These are phyloP conservation scores for Fusarium sp. DNA, from an alignment of 2,329 filamentous ascomycete species.

Conservation along the genomic window DNA sequence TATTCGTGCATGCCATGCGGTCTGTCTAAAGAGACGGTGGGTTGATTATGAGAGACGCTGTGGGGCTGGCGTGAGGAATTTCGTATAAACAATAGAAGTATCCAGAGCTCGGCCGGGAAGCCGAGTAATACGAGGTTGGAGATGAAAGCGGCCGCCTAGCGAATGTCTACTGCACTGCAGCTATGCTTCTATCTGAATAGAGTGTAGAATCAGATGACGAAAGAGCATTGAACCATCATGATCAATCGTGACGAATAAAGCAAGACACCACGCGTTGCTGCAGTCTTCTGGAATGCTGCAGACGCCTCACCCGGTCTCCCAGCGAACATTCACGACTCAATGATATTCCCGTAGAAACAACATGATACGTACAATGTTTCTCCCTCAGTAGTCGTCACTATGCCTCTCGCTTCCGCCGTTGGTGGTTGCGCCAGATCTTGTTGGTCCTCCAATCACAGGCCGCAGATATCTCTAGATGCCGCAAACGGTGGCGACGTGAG, in stretches of 20 bases:
- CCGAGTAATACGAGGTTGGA: slow-evolving; percentile 20
- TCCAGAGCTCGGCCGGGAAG: slow-evolving; percentile 19
- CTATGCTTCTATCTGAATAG: background rate
- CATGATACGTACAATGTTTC: slow-evolving; percentile 6
- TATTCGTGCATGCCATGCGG: slow-evolving; percentile 43
- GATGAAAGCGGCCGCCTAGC: background rate
- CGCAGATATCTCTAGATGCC: slow-evolving; percentile 12
- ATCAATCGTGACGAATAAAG: slow-evolving; percentile 8
- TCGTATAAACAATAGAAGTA: slow-evolving; percentile 15
- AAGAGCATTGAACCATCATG: background rate
- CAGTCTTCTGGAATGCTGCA: slow-evolving; percentile 15
- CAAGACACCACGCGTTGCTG: slow-evolving; percentile 2
- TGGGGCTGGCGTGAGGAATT: slow-evolving; percentile 49
- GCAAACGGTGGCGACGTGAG: slow-evolving; percentile 9
- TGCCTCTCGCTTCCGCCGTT: slow-evolving; percentile 17
- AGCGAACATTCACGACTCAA: slow-evolving; percentile 51
- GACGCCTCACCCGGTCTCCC: slow-evolving; percentile 8
- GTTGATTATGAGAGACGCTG: slow-evolving; percentile 39
- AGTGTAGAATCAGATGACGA: background rate
- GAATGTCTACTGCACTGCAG: background rate
- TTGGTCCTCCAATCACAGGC: slow-evolving; percentile 15
- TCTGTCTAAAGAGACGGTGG: slow-evolving; percentile 44
- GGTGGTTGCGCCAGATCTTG: slow-evolving; percentile 25
- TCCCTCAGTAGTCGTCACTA: background rate
- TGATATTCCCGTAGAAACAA: slow-evolving; percentile 10